phyloP scores from a whole-genome alignment of 2,329 filamentous ascomycete species.

The Phyllosticta paracitricarpa region DNA sequence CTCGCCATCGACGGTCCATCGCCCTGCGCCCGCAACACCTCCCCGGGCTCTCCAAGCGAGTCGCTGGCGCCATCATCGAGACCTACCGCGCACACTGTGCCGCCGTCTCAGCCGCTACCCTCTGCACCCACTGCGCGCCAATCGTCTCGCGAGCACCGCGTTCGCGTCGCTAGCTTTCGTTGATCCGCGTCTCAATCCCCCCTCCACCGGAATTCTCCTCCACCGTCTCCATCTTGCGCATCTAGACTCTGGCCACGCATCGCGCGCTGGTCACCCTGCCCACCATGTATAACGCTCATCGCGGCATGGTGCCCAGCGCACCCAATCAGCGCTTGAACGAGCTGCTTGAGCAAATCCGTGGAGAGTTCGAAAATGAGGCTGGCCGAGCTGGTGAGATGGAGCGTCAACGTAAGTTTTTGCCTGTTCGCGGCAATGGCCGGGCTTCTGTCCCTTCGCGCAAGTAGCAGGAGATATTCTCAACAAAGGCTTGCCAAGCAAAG shows the following conservation, averaged over 20 bases:
- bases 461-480: not conserved
- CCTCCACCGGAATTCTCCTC: not conserved
- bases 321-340: conserved; percentile 73
- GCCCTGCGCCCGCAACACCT: conserved; percentile 11
- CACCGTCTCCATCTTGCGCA: not conserved
- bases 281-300: conserved; percentile 78
- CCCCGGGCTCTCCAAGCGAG: not conserved
- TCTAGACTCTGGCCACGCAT: not conserved
- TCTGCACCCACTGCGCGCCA: not conserved
- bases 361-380: conserved; percentile 80
- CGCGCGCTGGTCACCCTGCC: not conserved
- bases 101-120: conserved; percentile 1
- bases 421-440: not conserved
- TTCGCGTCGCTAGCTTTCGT: conserved; percentile 1
- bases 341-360: conserved; percentile 80
- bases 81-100: conserved; percentile 4
- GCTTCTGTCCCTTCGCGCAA: not conserved
- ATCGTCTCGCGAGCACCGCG: not conserved
- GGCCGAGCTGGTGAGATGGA: conserved; percentile 80
- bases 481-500: not conserved
- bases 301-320: conserved; percentile 62
- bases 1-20: conserved; percentile 1
- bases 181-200: not conserved
- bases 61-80: conserved; percentile 1
- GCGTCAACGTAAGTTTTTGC: conserved; percentile 76